Conservation (phyloP, 805 yeast species). For the Groenewaldozyma tartarivorans region DNA sequence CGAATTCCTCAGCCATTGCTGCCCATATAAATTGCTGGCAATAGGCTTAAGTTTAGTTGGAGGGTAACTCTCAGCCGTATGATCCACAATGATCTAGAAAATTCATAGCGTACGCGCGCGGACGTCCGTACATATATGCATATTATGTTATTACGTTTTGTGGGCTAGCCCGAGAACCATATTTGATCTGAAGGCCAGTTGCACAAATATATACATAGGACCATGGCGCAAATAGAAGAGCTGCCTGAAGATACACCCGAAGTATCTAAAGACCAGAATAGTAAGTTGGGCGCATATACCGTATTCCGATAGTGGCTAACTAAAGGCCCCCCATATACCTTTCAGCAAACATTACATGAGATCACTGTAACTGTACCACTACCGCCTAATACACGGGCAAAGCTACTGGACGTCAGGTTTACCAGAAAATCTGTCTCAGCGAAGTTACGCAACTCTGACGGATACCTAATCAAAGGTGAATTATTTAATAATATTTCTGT, state of each 20-base stretch:
- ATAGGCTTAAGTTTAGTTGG: no score
- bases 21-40: no score
- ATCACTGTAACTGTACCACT: constrained; percentile 29
- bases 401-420: constrained; percentile 25
- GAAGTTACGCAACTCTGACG: constrained; percentile 15
- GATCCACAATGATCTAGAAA: no score
- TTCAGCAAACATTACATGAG: constrained; percentile 36
- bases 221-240: neutral
- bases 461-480: constrained; percentile 25
- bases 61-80: no score
- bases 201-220: neutral
- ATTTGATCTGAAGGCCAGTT: no score
- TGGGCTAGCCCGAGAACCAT: no score
- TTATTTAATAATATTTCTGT: constrained; percentile 25
- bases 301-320: no score
- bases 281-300: neutral
- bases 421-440: constrained; percentile 18
- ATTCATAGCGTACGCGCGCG: no score
- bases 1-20: no score
- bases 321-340: constrained; percentile 25
- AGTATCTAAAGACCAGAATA: neutral
- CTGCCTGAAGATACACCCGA: neutral
- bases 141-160: no score
- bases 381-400: constrained; percentile 28
- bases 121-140: no score